A percentile compares a stretch with the other conserved stretches of the same genome.
These are phyloP conservation scores for Rauvolfia tetraphylla DNA, from an alignment of 257 asterid genomes.

Conservation along the genomic window DNA sequence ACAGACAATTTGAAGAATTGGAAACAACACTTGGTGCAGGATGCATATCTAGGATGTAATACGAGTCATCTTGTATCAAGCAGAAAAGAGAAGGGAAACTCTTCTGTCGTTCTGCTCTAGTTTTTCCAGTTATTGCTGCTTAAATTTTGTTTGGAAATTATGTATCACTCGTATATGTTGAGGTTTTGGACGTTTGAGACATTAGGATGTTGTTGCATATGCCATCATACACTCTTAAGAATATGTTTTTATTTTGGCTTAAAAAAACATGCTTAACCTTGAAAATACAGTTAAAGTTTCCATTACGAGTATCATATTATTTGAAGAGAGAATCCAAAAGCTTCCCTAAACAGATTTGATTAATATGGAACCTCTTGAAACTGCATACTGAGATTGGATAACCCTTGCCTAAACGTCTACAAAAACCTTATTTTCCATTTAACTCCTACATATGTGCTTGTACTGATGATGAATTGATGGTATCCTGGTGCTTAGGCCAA, in stretches of 20 bases:
- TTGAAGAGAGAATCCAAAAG: neutral
- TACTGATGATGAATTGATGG: neutral
- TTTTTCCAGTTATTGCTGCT: no score
- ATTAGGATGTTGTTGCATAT: no score
- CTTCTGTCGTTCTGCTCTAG: neutral
- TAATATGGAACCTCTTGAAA: neutral
- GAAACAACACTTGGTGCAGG: neutral
- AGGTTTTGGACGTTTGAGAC: no score
- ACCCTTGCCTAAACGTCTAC: neutral
- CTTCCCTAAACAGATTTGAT: neutral
- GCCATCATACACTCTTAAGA: no score
- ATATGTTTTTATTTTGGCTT: no score
- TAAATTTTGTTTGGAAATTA: no score
- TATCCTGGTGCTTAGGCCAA: slow-evolving; percentile 44
- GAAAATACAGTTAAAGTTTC: neutral
- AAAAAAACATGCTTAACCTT: neutral
- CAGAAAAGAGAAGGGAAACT: neutral
- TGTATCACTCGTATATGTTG: no score
- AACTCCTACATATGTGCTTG: neutral
- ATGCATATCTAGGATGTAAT: neutral
- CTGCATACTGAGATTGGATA: neutral
- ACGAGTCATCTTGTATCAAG: neutral
- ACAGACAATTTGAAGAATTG: neutral
- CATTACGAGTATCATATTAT: neutral
- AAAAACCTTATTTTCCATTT: neutral